Evolutionary conservation across 768 basidiomycete genomes (phyloP).

Genomic region (Pleurotus cornucopiae): DNA sequence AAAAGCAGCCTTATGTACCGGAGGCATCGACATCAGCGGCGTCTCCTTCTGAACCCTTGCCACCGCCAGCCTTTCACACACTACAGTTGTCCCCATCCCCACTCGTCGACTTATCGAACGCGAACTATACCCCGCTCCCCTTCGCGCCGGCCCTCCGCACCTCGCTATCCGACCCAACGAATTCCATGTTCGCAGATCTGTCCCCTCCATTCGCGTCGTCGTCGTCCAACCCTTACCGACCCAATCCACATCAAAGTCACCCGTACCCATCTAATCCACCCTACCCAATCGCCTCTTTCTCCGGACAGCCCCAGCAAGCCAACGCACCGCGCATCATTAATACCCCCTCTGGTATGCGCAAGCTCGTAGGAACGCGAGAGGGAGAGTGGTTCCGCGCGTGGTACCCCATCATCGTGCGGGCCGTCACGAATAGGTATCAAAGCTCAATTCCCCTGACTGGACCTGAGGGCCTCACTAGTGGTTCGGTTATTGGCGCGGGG

Average conservation of each 20-base stretch:
- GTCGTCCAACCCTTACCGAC: no score
- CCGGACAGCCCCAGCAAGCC: no score
- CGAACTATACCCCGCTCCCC: no score
- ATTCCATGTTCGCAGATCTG: no score
- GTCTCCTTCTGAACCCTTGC: background rate
- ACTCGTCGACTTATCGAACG: no score
- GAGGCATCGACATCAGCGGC: background rate
- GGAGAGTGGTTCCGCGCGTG: slow-evolving; percentile 78
- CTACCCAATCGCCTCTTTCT: background rate
- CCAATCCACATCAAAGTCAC: no score
- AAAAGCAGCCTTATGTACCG: no score
- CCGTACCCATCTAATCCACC: no score
- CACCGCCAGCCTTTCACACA: slow-evolving; percentile 6
- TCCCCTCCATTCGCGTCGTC: no score
- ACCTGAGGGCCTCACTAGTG: background rate
- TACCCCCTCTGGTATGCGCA: slow-evolving; percentile 30
- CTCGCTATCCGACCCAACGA: no score
- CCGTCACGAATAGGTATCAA: slow-evolving; percentile 44
- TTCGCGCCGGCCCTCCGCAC: no score
- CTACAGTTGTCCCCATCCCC: no score
- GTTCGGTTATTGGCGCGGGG: background rate
- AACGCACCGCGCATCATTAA: slow-evolving; percentile 20
- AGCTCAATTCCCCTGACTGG: slow-evolving; percentile 29
- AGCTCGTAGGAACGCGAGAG: slow-evolving; percentile 59
- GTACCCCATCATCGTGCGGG: slow-evolving; percentile 63